Evolutionary conservation across 345 rosid species (phyloP), one percentile per base, ranked within the genome.

Genomic region (Dimocarpus longan): DNA sequence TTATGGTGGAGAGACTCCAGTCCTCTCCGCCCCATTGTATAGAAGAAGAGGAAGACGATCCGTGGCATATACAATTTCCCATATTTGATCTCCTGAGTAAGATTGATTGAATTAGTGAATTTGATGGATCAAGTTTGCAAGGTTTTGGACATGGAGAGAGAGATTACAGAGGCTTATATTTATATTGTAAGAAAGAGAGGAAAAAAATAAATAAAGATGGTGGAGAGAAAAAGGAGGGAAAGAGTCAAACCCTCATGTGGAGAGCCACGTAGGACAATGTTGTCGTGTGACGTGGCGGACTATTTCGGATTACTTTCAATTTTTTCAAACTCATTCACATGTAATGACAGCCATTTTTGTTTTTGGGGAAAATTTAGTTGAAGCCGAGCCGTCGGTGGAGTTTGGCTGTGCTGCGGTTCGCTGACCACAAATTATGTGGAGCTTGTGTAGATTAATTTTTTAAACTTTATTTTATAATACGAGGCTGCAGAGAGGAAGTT

Each of bases 21-120:
- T 90, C 87, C 26, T 88, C 90, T 21, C 93, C 89, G 57, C 86
- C 88, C 93, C 89, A 85, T 57, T 80, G 87, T 79, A 81, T 59
- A 39, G 65, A 59, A 21, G 64, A 59, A 11, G 57, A 16, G 5
- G 59, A 54, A 54, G 82, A 59, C 18, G 89, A 85, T 43, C 80
- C 83, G 56, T 66, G 88, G 60, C 80, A 18, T 21, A 89, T 11
- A 79, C 90, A 89, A 68, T 90, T 90, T 8, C 94, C 92, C 94
- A 90, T 88, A 44, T 60, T 5, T 16, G n/a, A 16, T 54, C n/a
- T 54, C 18, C n/a, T 54, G 59, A 54, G 5, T 54, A 54, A 15
- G 26, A 60, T 21, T n/a, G 1, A 21, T 8, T 21, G 65, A 60
- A 60, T 8, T 60, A 22, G 28, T 18, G 24, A 57, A 15, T 11